Evolutionary conservation across 306 rosid species (phyloP).

Genomic region (Boehmeria nivea): DNA sequence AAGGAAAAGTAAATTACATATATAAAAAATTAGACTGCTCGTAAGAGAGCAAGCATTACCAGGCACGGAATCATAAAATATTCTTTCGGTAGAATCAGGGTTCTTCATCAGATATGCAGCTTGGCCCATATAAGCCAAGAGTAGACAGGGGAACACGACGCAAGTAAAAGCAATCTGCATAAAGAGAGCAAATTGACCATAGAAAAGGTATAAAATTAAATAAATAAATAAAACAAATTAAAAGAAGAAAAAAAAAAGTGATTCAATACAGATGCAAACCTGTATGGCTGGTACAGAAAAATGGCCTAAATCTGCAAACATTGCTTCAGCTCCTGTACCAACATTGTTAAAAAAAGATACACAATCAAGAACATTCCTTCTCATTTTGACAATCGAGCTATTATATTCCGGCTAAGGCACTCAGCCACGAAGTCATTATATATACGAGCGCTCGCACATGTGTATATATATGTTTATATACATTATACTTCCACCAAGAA

Average conservation of each 20-base stretch:
- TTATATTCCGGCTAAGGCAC: too few relatives aligned
- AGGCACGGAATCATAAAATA: conserved; percentile 88
- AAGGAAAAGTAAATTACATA: background rate
- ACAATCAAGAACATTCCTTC: background rate
- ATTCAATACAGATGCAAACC: conserved; percentile 31
- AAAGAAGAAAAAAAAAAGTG: conserved; percentile 16
- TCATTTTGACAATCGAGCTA: background rate
- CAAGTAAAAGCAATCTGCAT: conserved; percentile 78
- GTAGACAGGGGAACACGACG: conserved; percentile 93
- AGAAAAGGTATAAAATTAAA: conserved; percentile 8
- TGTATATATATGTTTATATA: too few relatives aligned
- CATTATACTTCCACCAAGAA: too few relatives aligned
- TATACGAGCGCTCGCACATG: too few relatives aligned
- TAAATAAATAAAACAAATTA: conserved; percentile 2
- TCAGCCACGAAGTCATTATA: too few relatives aligned
- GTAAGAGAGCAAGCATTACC: conserved; percentile 43
- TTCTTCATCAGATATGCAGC: conserved; percentile 71
- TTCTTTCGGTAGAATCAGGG: conserved; percentile 38
- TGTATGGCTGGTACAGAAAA: conserved; percentile 82
- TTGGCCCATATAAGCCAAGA: conserved; percentile 95
- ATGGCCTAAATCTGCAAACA: conserved; percentile 98
- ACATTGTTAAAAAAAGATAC: conserved; percentile 20
- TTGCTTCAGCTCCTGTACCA: conserved; percentile 87
- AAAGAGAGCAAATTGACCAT: conserved; percentile 10
- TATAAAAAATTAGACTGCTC: conserved; percentile 14